Conservation (phyloP, 495 filamentous ascomycete species). For the Aspergillus taichungensis region DNA sequence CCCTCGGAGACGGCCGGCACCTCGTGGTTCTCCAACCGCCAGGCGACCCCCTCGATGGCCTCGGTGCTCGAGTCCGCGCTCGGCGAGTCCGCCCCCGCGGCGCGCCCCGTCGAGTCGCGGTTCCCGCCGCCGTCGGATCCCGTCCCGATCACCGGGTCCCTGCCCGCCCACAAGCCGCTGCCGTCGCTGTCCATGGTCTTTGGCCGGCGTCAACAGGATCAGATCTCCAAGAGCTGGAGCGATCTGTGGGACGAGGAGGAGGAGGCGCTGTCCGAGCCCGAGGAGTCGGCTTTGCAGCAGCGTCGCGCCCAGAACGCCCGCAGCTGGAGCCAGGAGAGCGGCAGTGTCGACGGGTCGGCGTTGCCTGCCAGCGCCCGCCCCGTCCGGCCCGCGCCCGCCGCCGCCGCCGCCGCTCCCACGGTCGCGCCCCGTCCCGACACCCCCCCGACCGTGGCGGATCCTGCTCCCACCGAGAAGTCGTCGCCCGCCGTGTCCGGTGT, state of each 20-base stretch:
- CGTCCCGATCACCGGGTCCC: conserved; percentile 61
- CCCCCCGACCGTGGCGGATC: conserved; percentile 42
- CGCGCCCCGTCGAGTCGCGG: conserved; percentile 31
- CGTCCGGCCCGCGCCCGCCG: too few species aligned
- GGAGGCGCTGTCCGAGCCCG: conserved; percentile 64
- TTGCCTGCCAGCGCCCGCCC: too few species aligned
- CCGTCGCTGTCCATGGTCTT: conserved; percentile 69
- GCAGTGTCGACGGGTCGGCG: conserved; percentile 18
- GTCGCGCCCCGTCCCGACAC: conserved; percentile 34
- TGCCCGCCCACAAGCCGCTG: conserved; percentile 61
- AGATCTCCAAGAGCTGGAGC: conserved; percentile 93
- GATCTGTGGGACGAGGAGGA: conserved; percentile 94
- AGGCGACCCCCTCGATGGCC: conserved; percentile 67
- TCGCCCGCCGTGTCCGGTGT: conserved; percentile 16
- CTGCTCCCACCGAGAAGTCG: conserved; percentile 10
- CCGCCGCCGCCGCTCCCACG: too few species aligned
- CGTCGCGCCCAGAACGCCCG: conserved; percentile 68
- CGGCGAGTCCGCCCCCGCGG: conserved; percentile 54
- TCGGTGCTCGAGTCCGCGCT: conserved; percentile 71
- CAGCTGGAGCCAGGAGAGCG: conserved; percentile 74
- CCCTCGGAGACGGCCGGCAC: conserved; percentile 60
- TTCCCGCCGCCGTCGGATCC: conserved; percentile 40
- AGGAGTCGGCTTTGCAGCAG: conserved; percentile 45
- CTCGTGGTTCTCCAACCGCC: conserved; percentile 63
- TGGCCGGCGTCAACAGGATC: conserved; percentile 57